Percentiles rank a stretch among this genome's conserved stretches.
phyloP scores from a whole-genome alignment of 208 protist genomes.

The Borovskyia barvae region DNA sequence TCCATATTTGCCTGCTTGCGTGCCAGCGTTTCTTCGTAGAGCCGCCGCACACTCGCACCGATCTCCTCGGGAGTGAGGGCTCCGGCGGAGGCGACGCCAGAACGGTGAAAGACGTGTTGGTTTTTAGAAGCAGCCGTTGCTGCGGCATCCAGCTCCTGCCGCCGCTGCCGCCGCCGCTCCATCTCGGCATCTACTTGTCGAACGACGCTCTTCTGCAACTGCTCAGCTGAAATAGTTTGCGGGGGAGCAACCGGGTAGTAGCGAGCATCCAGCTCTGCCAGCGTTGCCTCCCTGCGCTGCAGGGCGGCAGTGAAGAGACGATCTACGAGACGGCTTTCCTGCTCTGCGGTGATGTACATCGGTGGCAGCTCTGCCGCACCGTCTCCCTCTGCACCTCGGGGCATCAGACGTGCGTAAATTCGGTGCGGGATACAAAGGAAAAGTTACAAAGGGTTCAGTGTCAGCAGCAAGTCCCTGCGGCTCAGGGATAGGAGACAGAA shows the following conservation, averaged over 20 bases:
- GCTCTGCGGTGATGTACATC: conserved; percentile 36
- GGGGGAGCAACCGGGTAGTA: conserved; percentile 64
- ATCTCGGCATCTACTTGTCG: conserved; percentile 84
- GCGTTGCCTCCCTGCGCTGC: conserved; percentile 33
- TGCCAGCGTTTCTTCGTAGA: conserved; percentile 71
- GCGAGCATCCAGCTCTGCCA: conserved; percentile 62
- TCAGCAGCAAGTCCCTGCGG: too few relatives aligned
- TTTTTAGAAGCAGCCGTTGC: conserved; percentile 1
- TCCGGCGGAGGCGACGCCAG: neutral
- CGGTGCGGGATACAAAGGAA: neutral
- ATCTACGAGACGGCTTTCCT: conserved; percentile 51
- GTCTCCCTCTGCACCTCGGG: conserved; percentile 1
- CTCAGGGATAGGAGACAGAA: neutral
- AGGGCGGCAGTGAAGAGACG: conserved; percentile 74
- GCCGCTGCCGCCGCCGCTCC: conserved; percentile 39
- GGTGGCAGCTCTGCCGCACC: neutral
- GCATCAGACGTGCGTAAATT: neutral
- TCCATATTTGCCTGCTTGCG: conserved; percentile 55
- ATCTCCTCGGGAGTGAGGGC: conserved; percentile 32
- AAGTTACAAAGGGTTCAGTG: neutral
- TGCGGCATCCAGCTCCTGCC: conserved; percentile 34
- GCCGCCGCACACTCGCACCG: conserved; percentile 46
- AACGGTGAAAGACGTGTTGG: too few relatives aligned
- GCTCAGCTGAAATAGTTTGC: conserved; percentile 46
- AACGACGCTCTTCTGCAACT: conserved; percentile 64